Evolutionary conservation across 2,329 filamentous ascomycete species (phyloP), one percentile per base, ranked within the genome.

Genomic region (Colletotrichum lupini): DNA sequence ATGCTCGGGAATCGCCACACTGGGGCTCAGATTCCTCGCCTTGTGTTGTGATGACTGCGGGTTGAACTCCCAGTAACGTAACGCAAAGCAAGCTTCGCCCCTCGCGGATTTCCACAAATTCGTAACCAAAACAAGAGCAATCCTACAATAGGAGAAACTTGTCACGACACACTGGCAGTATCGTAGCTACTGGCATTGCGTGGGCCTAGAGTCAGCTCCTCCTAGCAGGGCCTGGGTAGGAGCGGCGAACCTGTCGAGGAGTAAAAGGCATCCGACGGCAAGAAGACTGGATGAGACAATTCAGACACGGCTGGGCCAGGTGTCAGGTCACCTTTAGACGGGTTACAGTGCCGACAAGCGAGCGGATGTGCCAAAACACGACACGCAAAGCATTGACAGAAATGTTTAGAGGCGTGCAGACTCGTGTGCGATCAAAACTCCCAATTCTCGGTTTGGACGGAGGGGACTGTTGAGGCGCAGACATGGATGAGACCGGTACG

Each of bases 291-390:
- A 53, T 49, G 67, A 70, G 62, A 42, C 62, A 66, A 42, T 37
- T 37, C 52, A 70, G 61, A 30, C 42, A 53, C 61, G 61, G 42
- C 55, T 30, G 42, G 28, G 55, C 32, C 68, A 66, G 16, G 67
- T 66, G 61, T 66, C 61, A 70, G 55, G 37, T 66, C 42, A 42
- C 55, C 55, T 66, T 64, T 30, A 42, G 55, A 66, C 55, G 30
- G 30, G 28, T 55, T 22, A 24, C 62, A 57, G 46, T 59, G 61
- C 19, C 30, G 28, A 46, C 46, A 55, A 46, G 56, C 26, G 56
- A 49, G 12, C 57, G 24, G 46, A 56, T n/a, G n/a, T 11, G 16
- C 30, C 22, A 30, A 65, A n/a, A 24, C 42, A 22, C 19, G 49
- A 24, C 42, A 22, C 19, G 49, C 22, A 55, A n/a, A 22, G n/a